phyloP scores from a whole-genome alignment of 1,139 yeast genomes.

The Arxiozyma bovina region DNA sequence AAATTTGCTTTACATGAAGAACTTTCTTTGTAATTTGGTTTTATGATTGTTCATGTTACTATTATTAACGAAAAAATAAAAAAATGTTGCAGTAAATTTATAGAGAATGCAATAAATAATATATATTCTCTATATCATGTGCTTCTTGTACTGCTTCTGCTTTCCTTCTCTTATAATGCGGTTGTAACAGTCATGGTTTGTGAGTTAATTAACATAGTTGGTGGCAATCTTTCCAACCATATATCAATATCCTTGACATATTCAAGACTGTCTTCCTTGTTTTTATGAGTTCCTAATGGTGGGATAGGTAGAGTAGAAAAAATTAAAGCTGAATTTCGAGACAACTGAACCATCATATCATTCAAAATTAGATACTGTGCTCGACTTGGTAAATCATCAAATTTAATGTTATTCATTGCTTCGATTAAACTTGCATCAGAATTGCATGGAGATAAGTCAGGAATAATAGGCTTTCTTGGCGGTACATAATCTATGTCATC shows the following conservation, averaged over 20 bases:
- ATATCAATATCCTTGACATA: slow-evolving; percentile 68
- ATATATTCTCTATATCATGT: too few species aligned
- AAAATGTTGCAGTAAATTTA: too few species aligned
- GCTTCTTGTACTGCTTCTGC: too few species aligned
- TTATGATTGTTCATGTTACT: neutral
- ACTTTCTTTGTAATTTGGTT: too few species aligned
- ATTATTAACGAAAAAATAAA: neutral
- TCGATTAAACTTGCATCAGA: slow-evolving; percentile 24
- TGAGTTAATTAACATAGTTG: slow-evolving; percentile 71
- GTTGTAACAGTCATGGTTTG: slow-evolving; percentile 95
- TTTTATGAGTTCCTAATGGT: slow-evolving; percentile 65
- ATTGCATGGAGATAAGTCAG: slow-evolving; percentile 24
- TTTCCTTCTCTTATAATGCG: slow-evolving; percentile 42
- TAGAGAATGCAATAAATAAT: too few species aligned
- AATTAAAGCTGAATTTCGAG: slow-evolving; percentile 56
- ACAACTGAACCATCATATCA: slow-evolving; percentile 65
- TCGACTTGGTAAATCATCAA: slow-evolving; percentile 79
- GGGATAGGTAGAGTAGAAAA: slow-evolving; percentile 91
- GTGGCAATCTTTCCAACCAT: slow-evolving; percentile 79
- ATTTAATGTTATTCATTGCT: slow-evolving; percentile 42
- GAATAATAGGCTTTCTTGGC: slow-evolving; percentile 14
- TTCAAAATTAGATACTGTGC: slow-evolving; percentile 86
- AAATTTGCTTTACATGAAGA: neutral
- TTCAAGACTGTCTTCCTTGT: slow-evolving; percentile 58
- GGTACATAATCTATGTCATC: slow-evolving; percentile 11